These are phyloP conservation scores for Coemansia sp. DNA, from an alignment of 192 early-diverging fungal species.

Conservation along the genomic window DNA sequence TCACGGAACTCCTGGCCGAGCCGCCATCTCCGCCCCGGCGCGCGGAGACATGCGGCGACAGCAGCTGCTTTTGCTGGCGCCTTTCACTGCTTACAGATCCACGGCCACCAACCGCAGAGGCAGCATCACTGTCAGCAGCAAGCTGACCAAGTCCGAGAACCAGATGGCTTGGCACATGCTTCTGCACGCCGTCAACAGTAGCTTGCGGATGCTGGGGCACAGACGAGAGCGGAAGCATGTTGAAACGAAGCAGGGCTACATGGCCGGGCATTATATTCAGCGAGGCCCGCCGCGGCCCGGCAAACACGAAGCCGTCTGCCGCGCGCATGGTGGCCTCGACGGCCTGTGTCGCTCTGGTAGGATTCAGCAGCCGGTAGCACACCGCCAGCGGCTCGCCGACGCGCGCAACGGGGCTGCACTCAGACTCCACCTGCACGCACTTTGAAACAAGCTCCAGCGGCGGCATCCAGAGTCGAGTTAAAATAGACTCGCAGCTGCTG, in stretches of 20 bases:
- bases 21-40: constrained; percentile 4
- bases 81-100: neutral
- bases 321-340: constrained; percentile 41
- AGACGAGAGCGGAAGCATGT: constrained; percentile 22
- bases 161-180: constrained; percentile 1
- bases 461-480: constrained; percentile 34
- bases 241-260: constrained; percentile 17
- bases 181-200: neutral
- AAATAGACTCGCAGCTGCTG: neutral
- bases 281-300: constrained; percentile 26
- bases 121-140: neutral
- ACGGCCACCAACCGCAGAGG: constrained; percentile 3
- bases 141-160: constrained; percentile 1
- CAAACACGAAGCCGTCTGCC: constrained; percentile 40
- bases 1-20: neutral
- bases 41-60: neutral
- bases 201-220: neutral
- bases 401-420: constrained; percentile 10
- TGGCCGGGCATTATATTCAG: constrained; percentile 34
- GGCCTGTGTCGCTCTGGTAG: constrained; percentile 16
- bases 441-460: constrained; percentile 21
- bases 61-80: neutral
- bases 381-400: constrained; percentile 35
- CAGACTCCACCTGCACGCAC: constrained; percentile 22
- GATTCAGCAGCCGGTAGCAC: constrained; percentile 31